Base-by-base conservation (phyloP, 2,329 filamentous ascomycete genomes). In the Epichloe hybrida region DNA sequence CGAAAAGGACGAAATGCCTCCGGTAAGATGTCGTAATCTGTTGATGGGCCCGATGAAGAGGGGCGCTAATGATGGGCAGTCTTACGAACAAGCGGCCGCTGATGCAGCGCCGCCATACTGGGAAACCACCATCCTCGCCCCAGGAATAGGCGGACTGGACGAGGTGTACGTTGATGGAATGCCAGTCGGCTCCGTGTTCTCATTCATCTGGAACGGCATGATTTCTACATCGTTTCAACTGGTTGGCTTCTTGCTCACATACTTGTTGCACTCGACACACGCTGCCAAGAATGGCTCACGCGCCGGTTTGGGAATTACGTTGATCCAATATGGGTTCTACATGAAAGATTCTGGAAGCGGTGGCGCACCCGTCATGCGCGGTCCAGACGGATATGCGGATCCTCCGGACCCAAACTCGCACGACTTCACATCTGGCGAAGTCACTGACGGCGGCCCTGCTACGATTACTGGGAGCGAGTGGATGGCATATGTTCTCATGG, bases 181-280 rank as follows among this genome's bases (percentile, higher is more conserved):
- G 63, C 89, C 94, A 3, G 93, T 94, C 49, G 88, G 88, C 56
- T 89, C 86, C 46, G 72, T 93, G 54, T 94, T 94, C 70, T 85
- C 81, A 54, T 94, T 94, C 61, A 72, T 91, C 58, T 94, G 88
- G 88, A 94, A 94, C 70, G 86, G 79, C 70, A 90, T 97, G 80
- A 97, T 98, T 58, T 94, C 88, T 57, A 91, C 95, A 77, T 95
- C 90, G 42, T 97, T 98, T 75, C 88, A 95, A 67, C 80, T 97
- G 56, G 88, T 96, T 68, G 93, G 93, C 50, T 98, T 98, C 76
- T 81, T 98, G 34, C 85, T 98, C 61, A 97, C 93, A 31, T 98
- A 98, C 66, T 86, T 98, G 52, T 79, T 98, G 3, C 93, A 98
- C 75, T 97, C 93, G 34, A 95, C 91, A 7, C 93, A 98, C 67